Evolutionary conservation across 768 basidiomycete genomes (phyloP).

Genomic region (Tulasnella sp.): DNA sequence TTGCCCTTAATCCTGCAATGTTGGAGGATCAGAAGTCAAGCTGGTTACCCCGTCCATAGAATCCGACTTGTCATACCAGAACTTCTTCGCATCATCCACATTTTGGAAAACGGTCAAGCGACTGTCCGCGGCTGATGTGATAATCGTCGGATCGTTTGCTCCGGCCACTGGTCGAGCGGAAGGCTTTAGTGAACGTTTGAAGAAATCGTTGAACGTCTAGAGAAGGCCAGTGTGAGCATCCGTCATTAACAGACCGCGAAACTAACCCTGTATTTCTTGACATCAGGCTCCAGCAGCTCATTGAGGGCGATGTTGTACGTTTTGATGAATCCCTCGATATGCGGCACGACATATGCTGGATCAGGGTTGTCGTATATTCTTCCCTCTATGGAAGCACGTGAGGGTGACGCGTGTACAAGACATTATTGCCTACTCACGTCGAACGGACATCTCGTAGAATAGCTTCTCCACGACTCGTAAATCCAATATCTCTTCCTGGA

Average conservation of each 20-base stretch:
- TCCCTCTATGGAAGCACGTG: constrained; percentile 7
- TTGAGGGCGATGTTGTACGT: constrained; percentile 42
- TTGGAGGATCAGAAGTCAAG: background rate
- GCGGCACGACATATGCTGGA: constrained; percentile 16
- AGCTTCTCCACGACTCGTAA: constrained; percentile 37
- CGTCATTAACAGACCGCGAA: background rate
- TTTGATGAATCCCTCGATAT: constrained; percentile 31
- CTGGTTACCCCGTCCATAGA: background rate
- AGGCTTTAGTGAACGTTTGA: constrained; percentile 47
- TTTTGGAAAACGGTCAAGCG: constrained; percentile 56
- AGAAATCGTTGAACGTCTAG: constrained; percentile 64
- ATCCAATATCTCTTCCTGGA: constrained; percentile 30
- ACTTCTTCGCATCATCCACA: constrained; percentile 44
- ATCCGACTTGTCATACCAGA: constrained; percentile 40
- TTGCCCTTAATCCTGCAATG: constrained; percentile 49
- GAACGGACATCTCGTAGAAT: constrained; percentile 43
- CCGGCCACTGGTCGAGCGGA: constrained; percentile 50
- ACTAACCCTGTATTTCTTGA: constrained; percentile 37
- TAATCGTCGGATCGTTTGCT: constrained; percentile 36
- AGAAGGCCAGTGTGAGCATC: too few relatives aligned
- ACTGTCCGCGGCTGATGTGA: constrained; percentile 62
- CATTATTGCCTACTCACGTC: constrained; percentile 25
- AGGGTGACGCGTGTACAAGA: background rate
- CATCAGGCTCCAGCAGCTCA: constrained; percentile 54
- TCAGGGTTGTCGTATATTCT: constrained; percentile 15